Evolutionary conservation across 1,139 yeast species (phyloP).

Genomic region (Yamadazyma diddensiae): DNA sequence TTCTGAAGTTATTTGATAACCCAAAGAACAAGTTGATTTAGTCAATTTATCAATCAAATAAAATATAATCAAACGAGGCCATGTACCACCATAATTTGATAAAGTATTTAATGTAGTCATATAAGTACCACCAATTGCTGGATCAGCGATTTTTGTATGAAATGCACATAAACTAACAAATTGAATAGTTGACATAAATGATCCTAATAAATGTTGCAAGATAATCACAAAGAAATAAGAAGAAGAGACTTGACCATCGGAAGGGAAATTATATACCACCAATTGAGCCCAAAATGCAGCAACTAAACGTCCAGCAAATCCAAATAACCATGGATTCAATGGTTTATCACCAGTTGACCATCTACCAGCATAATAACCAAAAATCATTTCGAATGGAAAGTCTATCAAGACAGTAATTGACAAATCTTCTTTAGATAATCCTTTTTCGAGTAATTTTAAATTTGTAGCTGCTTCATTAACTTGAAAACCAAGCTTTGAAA

Average conservation of each 20-base stretch:
- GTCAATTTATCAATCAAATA: constrained; percentile 80
- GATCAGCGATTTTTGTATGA: constrained; percentile 94
- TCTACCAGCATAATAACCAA: constrained; percentile 94
- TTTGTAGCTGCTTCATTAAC: constrained; percentile 96
- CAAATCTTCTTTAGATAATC: constrained; percentile 87
- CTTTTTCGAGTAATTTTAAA: constrained; percentile 86
- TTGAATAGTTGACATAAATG: constrained; percentile 93
- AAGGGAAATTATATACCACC: constrained; percentile 72
- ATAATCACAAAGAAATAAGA: constrained; percentile 68
- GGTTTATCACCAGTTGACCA: constrained; percentile 82
- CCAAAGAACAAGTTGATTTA: constrained; percentile 48
- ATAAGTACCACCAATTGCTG: constrained; percentile 93
- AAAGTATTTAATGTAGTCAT: constrained; percentile 95
- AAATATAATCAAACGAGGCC: constrained; percentile 86
- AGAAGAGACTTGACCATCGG: constrained; percentile 40
- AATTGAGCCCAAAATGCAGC: constrained; percentile 78
- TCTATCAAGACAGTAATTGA: constrained; percentile 91
- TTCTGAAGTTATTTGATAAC: constrained; percentile 21
- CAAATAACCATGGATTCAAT: constrained; percentile 84
- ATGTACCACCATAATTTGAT: constrained; percentile 93
- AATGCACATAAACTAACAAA: constrained; percentile 93
- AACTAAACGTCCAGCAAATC: constrained; percentile 76
- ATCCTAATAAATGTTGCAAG: constrained; percentile 76
- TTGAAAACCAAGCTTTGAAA: constrained; percentile 90
- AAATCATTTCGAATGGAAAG: constrained; percentile 92